A percentile compares a stretch with the other conserved stretches of the same genome.
Conservation (phyloP, 2,329 filamentous ascomycete genomes). For the Dothistroma pini region DNA sequence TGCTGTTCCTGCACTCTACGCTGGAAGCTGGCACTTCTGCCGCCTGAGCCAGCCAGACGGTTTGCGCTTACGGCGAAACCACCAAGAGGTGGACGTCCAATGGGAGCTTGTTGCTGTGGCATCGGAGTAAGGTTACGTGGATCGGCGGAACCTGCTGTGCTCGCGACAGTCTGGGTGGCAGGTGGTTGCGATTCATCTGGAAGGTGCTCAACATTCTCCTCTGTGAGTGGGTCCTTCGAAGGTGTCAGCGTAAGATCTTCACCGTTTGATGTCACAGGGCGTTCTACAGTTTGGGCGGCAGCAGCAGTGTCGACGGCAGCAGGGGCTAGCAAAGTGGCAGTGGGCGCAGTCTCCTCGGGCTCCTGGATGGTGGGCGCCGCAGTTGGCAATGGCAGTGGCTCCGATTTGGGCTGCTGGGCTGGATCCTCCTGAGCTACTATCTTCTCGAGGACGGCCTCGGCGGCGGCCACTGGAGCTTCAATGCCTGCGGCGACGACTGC, state of each 20-base stretch:
- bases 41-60: constrained; percentile 65
- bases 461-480: constrained; percentile 25
- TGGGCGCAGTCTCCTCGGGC: constrained; percentile 24
- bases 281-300: constrained; percentile 19
- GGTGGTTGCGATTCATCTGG: constrained; percentile 75
- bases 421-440: constrained; percentile 11
- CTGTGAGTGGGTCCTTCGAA: constrained; percentile 78
- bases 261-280: constrained; percentile 15
- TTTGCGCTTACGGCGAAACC: constrained; percentile 77
- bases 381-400: constrained; percentile 11
- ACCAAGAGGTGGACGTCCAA: constrained; percentile 61
- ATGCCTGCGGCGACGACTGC: constrained; percentile 33
- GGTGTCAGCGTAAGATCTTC: constrained; percentile 51
- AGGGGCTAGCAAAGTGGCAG: constrained; percentile 28
- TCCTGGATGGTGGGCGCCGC: constrained; percentile 30
- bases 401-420: neutral
- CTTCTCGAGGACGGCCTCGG: constrained; percentile 28
- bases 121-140: constrained; percentile 66
- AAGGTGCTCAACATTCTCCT: constrained; percentile 88
- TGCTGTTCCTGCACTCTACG: constrained; percentile 89
- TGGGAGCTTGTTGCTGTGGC: constrained; percentile 55
- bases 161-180: constrained; percentile 77
- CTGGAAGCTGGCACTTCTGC: constrained; percentile 74
- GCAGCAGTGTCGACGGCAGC: constrained; percentile 13
- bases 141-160: constrained; percentile 86